Evolutionary conservation across 345 rosid species (phyloP).

Genomic region (Gossypium raimondii): DNA sequence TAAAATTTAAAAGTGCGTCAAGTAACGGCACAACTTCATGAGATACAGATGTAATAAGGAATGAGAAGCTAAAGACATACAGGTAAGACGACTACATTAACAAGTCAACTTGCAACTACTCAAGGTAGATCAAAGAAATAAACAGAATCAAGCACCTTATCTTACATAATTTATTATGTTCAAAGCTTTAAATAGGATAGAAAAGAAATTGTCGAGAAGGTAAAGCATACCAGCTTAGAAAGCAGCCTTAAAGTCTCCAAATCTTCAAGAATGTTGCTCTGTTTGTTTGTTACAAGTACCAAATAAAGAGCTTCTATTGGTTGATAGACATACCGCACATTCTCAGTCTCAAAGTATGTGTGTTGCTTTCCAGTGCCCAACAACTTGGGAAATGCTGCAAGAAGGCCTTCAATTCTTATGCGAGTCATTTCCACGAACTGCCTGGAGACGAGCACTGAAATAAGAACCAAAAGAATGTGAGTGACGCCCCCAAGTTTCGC

Average conservation of each 20-base stretch:
- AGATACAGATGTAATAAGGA: background rate
- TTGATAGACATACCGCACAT: constrained; percentile 97
- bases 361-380: constrained; percentile 95
- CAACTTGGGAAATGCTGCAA: constrained; percentile 98
- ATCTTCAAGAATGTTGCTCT: constrained; percentile 97
- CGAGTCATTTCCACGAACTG: constrained; percentile 98
- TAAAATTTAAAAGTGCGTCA: background rate
- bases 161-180: background rate
- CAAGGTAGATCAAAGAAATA: background rate
- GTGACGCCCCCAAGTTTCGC: background rate
- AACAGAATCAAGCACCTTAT: background rate
- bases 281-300: constrained; percentile 91
- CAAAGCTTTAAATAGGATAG: background rate
- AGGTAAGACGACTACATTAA: background rate
- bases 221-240: constrained; percentile 78
- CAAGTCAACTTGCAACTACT: background rate
- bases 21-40: background rate
- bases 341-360: constrained; percentile 95
- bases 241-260: constrained; percentile 88
- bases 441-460: constrained; percentile 85
- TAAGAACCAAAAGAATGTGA: constrained; percentile 11
- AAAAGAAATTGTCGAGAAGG: background rate
- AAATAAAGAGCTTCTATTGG: constrained; percentile 84
- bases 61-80: background rate
- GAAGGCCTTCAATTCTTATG: constrained; percentile 91